Evolutionary conservation across 1,284 basidiomycete genomes (phyloP), one percentile per base, ranked within the genome.

Genomic region (Trametes versicolor): DNA sequence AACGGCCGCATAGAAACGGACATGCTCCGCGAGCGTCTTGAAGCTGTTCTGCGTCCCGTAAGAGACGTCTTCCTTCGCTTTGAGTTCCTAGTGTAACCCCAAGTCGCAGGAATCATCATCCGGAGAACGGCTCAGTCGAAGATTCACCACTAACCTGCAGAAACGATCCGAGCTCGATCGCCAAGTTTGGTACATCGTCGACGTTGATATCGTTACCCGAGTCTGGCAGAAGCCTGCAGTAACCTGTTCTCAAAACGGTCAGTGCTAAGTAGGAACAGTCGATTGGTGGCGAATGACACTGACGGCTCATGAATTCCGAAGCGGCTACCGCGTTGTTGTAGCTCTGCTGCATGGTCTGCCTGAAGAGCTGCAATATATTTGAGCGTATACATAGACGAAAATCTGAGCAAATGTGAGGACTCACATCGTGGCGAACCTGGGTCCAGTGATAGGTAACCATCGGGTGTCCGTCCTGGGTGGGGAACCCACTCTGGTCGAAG

Each of bases 11-110:
- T 57, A 62, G 48, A 55, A 25, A 1, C 48, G 34, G 2, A 62
- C 36, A n/a, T 62, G 48, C 7, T 62, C 52, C 4, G 54, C 60
- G 10, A 62, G 60, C 37, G 19, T 51, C 25, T 55, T 39, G n/a
- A 62, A 50, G 36, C 56, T 47, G 27, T 41, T 54, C 39, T 62
- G 52, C 19, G 53, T 56, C 17, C 32, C 12, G 13, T 34, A 29
- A 13, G 60, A 53, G 2, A n/a, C 37, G 13, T 43, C 25, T 7
- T 45, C 54, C 37, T 62, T 57, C 12, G 37, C 37, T 6, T 57
- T 48, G 2, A 56, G 53, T n/a, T n/a, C n/a, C n/a, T n/a, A n/a
- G n/a, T n/a, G n/a, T n/a, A n/a, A n/a, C n/a, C n/a, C n/a, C n/a
- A n/a, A n/a, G n/a, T n/a, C n/a, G n/a, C n/a, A n/a, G n/a, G n/a